These are phyloP conservation scores for Dorcoceras hygrometricum DNA, from an alignment of 257 asterid genomes.

Conservation along the genomic window DNA sequence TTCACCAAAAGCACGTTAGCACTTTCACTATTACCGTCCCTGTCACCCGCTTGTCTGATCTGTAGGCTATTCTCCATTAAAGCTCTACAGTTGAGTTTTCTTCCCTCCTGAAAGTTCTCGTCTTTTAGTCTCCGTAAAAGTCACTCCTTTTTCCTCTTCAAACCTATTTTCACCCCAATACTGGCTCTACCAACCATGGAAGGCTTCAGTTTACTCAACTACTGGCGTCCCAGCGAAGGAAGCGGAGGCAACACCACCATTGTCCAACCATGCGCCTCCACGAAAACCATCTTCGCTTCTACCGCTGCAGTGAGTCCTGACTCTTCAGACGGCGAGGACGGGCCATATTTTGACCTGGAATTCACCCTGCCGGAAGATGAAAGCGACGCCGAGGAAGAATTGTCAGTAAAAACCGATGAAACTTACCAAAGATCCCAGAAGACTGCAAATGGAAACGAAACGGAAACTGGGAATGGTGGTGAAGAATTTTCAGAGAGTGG, in stretches of 20 bases:
- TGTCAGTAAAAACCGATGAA: constrained; percentile 13
- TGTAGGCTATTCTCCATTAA: too few species aligned
- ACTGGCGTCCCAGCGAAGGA: constrained; percentile 38
- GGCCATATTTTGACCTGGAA: not conserved
- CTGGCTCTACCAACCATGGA: constrained; percentile 65
- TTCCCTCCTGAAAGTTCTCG: not conserved
- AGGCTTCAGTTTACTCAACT: constrained; percentile 49
- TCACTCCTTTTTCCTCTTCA: not conserved
- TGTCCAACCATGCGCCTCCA: constrained; percentile 23
- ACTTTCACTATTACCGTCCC: not conserved
- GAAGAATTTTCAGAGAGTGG: constrained; percentile 28
- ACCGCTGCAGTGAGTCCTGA: constrained; percentile 5
- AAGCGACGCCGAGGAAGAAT: constrained; percentile 19
- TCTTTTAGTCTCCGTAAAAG: not conserved
- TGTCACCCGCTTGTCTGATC: too few species aligned
- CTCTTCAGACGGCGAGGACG: not conserved
- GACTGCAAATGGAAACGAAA: constrained; percentile 21
- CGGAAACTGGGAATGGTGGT: constrained; percentile 25
- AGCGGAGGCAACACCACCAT: constrained; percentile 21
- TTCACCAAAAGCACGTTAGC: not conserved
- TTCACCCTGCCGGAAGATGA: not conserved
- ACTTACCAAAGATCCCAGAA: not conserved
- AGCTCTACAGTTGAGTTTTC: not conserved
- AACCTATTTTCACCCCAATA: constrained; percentile 4
- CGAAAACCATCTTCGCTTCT: constrained; percentile 29